Evolutionary conservation across 257 asterid species (phyloP).

Genomic region (Fraxinus americana): DNA sequence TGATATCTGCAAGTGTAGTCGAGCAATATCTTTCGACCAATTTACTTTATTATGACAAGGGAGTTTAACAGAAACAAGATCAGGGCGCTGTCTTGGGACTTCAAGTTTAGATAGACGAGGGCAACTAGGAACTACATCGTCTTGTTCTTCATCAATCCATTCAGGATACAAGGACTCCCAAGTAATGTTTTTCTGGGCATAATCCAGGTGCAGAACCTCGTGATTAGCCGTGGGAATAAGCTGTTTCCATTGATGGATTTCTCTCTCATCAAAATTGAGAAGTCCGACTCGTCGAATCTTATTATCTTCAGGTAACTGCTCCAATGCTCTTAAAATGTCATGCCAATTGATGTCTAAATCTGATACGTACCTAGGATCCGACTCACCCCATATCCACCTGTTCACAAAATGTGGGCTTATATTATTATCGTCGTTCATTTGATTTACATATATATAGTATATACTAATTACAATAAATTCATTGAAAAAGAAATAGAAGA

Average conservation of each 20-base stretch:
- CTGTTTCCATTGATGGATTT: constrained; percentile 56
- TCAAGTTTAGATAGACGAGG: constrained; percentile 61
- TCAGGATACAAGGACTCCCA: constrained; percentile 83
- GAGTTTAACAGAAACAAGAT: constrained; percentile 73
- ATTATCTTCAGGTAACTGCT: constrained; percentile 31
- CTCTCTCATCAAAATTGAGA: constrained; percentile 61
- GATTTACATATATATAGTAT: no score
- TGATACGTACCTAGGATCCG: constrained; percentile 69
- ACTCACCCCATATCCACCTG: constrained; percentile 75
- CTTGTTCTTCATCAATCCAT: constrained; percentile 93
- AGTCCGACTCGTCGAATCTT: constrained; percentile 51
- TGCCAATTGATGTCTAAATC: constrained; percentile 54
- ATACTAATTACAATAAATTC: no score
- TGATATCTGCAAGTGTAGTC: constrained; percentile 72
- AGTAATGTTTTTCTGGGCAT: constrained; percentile 52
- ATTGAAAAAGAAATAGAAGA: no score
- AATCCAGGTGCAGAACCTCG: constrained; percentile 46
- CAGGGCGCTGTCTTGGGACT: constrained; percentile 53
- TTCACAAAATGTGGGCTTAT: constrained; percentile 67
- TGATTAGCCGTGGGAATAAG: constrained; percentile 49
- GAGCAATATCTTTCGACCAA: constrained; percentile 79
- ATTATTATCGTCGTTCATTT: constrained; percentile 4
- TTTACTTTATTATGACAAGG: constrained; percentile 73
- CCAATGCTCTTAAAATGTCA: constrained; percentile 33
- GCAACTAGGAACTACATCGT: constrained; percentile 67